These are phyloP conservation scores for Corallochytrium limacisporum DNA, from an alignment of 78 protist species.

Conservation along the genomic window DNA sequence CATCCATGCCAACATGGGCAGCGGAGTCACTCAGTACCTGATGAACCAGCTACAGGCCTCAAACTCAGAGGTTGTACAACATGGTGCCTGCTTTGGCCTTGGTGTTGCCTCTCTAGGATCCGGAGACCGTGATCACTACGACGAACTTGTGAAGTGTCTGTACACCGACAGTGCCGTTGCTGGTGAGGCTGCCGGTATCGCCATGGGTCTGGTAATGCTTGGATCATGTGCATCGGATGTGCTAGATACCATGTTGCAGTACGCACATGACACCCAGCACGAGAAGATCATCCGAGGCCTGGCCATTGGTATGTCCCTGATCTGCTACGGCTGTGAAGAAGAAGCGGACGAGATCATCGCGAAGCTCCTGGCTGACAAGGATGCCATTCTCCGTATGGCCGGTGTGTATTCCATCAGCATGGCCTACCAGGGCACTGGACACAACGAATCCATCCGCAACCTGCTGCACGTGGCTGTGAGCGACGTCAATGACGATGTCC, in stretches of 20 bases:
- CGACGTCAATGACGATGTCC: conserved; percentile 93
- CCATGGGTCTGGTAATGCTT: conserved; percentile 87
- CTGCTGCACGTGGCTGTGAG: conserved; percentile 91
- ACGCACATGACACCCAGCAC: conserved; percentile 93
- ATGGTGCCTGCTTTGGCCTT: conserved; percentile 94
- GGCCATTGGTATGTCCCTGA: conserved; percentile 72
- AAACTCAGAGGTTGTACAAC: conserved; percentile 62
- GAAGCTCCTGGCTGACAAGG: conserved; percentile 52
- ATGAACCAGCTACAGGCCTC: background rate
- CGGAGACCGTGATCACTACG: conserved; percentile 48
- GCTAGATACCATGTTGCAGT: conserved; percentile 66
- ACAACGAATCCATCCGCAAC: conserved; percentile 66
- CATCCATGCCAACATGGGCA: conserved; percentile 89
- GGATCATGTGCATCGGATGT: conserved; percentile 64
- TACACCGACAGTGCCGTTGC: conserved; percentile 74
- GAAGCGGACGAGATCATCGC: conserved; percentile 66
- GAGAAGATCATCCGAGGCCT: conserved; percentile 90
- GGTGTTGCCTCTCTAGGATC: conserved; percentile 87
- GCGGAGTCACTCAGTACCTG: conserved; percentile 31
- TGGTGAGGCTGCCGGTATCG: conserved; percentile 94
- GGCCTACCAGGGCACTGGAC: conserved; percentile 90
- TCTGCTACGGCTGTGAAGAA: conserved; percentile 76
- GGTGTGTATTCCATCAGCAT: conserved; percentile 78
- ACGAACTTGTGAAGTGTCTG: conserved; percentile 43
- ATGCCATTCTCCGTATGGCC: conserved; percentile 64